Conservation (phyloP, 345 rosid genomes). For the Eucalyptus pauciflora region DNA sequence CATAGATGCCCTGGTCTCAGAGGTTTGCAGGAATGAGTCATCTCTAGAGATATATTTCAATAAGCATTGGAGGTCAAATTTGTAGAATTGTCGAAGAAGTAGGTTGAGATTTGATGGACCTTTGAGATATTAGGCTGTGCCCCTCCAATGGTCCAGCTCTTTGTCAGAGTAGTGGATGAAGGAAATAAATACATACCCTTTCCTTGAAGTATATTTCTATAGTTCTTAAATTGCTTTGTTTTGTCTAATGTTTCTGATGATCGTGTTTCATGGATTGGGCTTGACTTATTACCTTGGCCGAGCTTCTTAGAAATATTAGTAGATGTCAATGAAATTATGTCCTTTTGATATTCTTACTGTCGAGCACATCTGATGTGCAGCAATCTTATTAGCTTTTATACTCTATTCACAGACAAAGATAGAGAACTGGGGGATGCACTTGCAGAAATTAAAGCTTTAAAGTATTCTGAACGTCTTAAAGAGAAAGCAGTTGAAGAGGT, state of each 20-base stretch:
- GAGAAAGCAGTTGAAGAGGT: conserved; percentile 48
- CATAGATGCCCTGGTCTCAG: background rate
- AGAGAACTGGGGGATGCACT: conserved; percentile 34
- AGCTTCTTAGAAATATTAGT: background rate
- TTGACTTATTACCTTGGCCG: background rate
- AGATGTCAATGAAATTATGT: background rate
- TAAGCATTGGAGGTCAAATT: background rate
- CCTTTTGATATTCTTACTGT: background rate
- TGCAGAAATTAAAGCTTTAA: conserved; percentile 28
- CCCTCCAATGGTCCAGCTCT: background rate
- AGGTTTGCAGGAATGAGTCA: background rate
- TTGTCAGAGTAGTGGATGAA: background rate
- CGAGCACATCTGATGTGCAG: background rate
- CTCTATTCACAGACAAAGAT: conserved; percentile 20
- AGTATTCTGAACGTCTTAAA: conserved; percentile 23
- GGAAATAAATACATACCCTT: background rate
- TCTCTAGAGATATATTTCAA: background rate
- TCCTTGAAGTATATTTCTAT: background rate
- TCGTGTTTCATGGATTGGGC: background rate
- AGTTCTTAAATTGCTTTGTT: background rate
- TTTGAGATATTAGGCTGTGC: background rate
- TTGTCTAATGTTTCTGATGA: background rate
- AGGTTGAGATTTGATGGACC: background rate
- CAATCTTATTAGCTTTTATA: background rate
- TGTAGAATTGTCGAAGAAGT: background rate